Evolutionary conservation across 345 rosid species (phyloP).

Genomic region (Laguncularia racemosa): DNA sequence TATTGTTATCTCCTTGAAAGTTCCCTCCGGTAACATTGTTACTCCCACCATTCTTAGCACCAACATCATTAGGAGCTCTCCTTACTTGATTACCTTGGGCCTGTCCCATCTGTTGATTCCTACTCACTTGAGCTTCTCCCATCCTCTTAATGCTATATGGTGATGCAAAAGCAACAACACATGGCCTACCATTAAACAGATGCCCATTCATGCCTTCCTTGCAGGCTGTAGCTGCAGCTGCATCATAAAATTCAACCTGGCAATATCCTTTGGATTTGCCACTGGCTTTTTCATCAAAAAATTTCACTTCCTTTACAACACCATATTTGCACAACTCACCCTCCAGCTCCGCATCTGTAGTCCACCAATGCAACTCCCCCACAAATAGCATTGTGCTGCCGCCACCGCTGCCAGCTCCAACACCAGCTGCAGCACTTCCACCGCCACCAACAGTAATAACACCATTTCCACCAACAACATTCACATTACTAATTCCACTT

Average conservation of each 20-base stretch:
- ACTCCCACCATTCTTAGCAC: slow-evolving; percentile 28
- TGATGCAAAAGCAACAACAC: slow-evolving; percentile 72
- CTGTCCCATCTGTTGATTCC: slow-evolving; percentile 51
- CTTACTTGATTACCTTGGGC: slow-evolving; percentile 31
- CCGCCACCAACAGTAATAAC: slow-evolving; percentile 1
- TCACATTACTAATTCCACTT: slow-evolving; percentile 22
- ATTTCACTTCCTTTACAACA: slow-evolving; percentile 67
- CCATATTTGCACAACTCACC: slow-evolving; percentile 57
- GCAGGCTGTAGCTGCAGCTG: slow-evolving; percentile 59
- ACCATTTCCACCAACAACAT: slow-evolving; percentile 16
- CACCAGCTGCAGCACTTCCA: slow-evolving; percentile 9
- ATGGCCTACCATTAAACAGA: slow-evolving; percentile 61
- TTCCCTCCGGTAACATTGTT: slow-evolving; percentile 42
- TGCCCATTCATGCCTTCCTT: slow-evolving; percentile 79
- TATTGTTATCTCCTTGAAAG: slow-evolving; percentile 61
- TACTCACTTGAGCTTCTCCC: slow-evolving; percentile 65
- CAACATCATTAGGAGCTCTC: slow-evolving; percentile 47
- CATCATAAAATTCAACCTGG: slow-evolving; percentile 78
- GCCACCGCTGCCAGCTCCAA: slow-evolving; percentile 12
- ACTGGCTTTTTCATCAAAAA: slow-evolving; percentile 83
- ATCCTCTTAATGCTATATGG: slow-evolving; percentile 57
- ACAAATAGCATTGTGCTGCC: slow-evolving; percentile 59
- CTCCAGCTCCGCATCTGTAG: slow-evolving; percentile 81
- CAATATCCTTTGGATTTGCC: slow-evolving; percentile 88
- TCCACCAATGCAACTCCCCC: slow-evolving; percentile 96